Base-by-base conservation (phyloP, 2,329 filamentous ascomycete species). In the Phyllosticta citriasiana region DNA sequence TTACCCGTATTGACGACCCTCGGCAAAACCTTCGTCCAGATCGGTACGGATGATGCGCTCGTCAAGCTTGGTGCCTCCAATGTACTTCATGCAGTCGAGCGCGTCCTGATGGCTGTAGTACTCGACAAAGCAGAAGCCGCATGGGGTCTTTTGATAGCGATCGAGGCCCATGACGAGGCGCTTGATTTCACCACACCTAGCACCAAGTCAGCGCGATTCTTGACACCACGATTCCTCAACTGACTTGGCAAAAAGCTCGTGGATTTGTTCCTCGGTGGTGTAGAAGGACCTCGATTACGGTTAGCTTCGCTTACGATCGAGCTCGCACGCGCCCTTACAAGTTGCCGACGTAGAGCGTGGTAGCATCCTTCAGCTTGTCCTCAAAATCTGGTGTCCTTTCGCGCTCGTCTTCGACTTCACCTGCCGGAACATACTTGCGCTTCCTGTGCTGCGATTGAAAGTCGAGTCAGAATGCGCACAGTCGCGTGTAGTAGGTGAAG, bases 51-150 rank as follows among this genome's bases (percentile, higher is more conserved):
- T 97, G 71, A 99, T 88, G 68, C 94, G 87, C 81, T 99, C 94
- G 74, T 99, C 94, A 54, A 99, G 84, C 79, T 99, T 99, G 40
- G 94, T 99, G 62, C 94, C 94, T 61, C 94, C 94, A 70, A 99
- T 88, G 74, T 97, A 99, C 78, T 97, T 99, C 86, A 99, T 87
- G 77, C 93, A 97, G 74, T 99, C 94, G 57, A 99, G 82, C 8
- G 94, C 94, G 74, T 99, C 94, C 72, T 96, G 88, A 74, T 97
- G 94, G 30, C 88, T 97, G 79, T 97, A 97, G 79, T 99, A 99
- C 77, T 99, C 94, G 70, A 99, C 94, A 72, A 99, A 99, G 81
- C 94, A 99, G 81, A 99, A 99, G 51, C 94, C 94, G 76, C 94
- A 99, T 1, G 94, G 94, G 0, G 94, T 99, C 80, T 99, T 99